A percentile compares a stretch with the other conserved stretches of the same genome.
phyloP scores from a whole-genome alignment of 2,329 filamentous ascomycete species.

The Hansfordia pulvinata region DNA sequence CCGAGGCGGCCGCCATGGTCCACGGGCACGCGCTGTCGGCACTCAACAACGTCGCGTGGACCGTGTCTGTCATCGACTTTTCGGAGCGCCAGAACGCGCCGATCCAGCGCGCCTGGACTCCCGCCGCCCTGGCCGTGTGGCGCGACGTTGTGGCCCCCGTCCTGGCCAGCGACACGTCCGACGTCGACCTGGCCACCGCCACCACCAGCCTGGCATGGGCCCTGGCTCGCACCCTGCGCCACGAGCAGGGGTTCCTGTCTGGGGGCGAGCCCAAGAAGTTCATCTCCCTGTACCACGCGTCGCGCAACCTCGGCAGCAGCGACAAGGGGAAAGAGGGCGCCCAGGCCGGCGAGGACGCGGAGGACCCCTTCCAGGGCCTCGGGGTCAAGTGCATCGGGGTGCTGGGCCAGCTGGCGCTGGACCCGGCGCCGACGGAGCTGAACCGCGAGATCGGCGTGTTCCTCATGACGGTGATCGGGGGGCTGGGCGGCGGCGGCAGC shows the following conservation, averaged over 20 bases:
- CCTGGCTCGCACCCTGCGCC: conserved; percentile 39
- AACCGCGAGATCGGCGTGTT: conserved; percentile 54
- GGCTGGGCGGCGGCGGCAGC: conserved; percentile 34
- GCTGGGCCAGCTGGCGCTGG: conserved; percentile 46
- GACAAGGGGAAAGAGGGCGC: conserved; percentile 8
- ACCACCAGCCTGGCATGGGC: conserved; percentile 55
- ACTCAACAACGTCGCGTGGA: conserved; percentile 57
- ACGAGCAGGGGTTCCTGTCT: conserved; percentile 27
- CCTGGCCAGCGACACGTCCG: conserved; percentile 45
- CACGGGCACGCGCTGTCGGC: conserved; percentile 42
- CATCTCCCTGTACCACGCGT: conserved; percentile 51
- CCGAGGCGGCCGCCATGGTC: conserved; percentile 26
- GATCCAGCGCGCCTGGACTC: conserved; percentile 39
- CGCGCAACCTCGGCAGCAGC: conserved; percentile 23
- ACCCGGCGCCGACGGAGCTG: conserved; percentile 34
- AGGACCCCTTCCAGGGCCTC: conserved; percentile 47
- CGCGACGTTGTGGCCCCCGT: conserved; percentile 38
- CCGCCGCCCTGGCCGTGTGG: conserved; percentile 43
- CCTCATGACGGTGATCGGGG: conserved; percentile 39
- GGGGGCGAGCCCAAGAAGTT: conserved; percentile 47
- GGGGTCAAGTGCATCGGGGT: conserved; percentile 55
- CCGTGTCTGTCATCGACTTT: conserved; percentile 47
- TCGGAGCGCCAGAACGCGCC: conserved; percentile 34
- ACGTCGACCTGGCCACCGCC: conserved; percentile 47
- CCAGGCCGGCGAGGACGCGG: conserved; percentile 11